Percentiles rank a stretch among this genome's conserved stretches.
Conservation (phyloP, 2,329 filamentous ascomycete genomes). For the Aspergillus fructus region DNA sequence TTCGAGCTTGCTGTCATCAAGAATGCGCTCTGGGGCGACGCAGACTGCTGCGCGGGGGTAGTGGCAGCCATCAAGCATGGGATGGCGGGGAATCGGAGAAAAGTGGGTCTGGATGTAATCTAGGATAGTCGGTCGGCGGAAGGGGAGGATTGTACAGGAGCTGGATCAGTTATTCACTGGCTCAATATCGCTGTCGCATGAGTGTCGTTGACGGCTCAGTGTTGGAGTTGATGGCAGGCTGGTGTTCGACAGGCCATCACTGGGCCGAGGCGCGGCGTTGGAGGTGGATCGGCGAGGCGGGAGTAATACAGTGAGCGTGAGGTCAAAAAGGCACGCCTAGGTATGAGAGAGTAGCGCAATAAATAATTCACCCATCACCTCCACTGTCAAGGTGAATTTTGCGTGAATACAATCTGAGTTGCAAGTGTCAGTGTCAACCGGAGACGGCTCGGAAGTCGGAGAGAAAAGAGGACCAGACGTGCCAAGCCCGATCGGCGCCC, state of each 20-base stretch:
- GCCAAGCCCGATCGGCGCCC: conserved; percentile 38
- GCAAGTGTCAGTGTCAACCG: background rate
- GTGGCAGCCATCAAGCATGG: conserved; percentile 31
- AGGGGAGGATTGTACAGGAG: conserved; percentile 2
- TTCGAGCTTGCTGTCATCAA: conserved; percentile 85
- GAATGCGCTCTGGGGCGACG: conserved; percentile 66
- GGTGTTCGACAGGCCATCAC: conserved; percentile 33
- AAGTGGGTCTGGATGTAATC: conserved; percentile 36
- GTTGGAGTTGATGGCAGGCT: conserved; percentile 17
- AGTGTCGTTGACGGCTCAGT: conserved; percentile 15
- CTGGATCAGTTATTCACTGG: conserved; percentile 1
- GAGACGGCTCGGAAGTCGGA: background rate
- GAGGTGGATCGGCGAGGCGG: background rate
- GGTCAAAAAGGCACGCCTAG: background rate
- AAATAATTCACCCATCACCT: background rate
- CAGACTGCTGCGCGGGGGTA: conserved; percentile 44
- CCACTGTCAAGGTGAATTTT: background rate
- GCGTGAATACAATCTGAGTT: background rate
- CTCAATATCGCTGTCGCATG: background rate
- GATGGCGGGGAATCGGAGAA: conserved; percentile 30
- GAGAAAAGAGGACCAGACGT: background rate
- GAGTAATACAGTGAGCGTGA: background rate
- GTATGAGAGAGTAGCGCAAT: background rate
- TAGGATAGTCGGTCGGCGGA: conserved; percentile 18
- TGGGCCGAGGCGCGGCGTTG: background rate